Evolutionary conservation across 768 basidiomycete species (phyloP), one percentile per base, ranked within the genome.

Genomic region (Psilocybe cubensis): DNA sequence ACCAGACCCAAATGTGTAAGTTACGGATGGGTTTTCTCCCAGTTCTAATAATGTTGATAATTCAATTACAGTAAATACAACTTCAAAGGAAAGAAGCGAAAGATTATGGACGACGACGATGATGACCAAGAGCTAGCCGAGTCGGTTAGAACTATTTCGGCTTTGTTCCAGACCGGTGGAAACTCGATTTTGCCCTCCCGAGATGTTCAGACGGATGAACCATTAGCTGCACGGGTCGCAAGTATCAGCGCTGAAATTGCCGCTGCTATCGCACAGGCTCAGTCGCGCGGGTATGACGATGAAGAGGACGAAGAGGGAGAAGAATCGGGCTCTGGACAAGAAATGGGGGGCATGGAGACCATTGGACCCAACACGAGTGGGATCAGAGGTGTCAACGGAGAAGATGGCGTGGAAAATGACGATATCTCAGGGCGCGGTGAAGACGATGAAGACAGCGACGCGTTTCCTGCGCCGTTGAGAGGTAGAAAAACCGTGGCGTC

Each of bases 191-290:
- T 74, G 38, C 63, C 68, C 20, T 58, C 65, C n/a, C 62, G 60
- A 25, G 64, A 70, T 8, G 66, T 64, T 18, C 71, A 72, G 11
- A 45, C 70, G 35, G 78, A 79, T 54, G 79, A 82, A 57, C 80
- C 81, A 11, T 70, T 90, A 50, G 88, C 87, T 60, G 79, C 80
- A 23, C 83, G 84, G 14, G 85, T 91, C 17, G 88, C 87, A n/a
- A 88, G 83, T 57, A 88, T 92, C 61, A 90, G 88, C 56, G 88
- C 86, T 4, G 90, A 89, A 67, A 87, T 92, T 58, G 90, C 89
- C 8, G 89, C 89, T 23, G 88, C 88, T 0, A 86, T 93, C 60
- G 91, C 88, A 3, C 86, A 91, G 62, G 87, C 86, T 3, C 86
- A 86, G 50, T 82, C 86, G 14, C 81, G 82, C 46, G 74, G 76